These are phyloP conservation scores for Cyclotella sp. DNA, from an alignment of 108 stramenopile species.

Conservation along the genomic window DNA sequence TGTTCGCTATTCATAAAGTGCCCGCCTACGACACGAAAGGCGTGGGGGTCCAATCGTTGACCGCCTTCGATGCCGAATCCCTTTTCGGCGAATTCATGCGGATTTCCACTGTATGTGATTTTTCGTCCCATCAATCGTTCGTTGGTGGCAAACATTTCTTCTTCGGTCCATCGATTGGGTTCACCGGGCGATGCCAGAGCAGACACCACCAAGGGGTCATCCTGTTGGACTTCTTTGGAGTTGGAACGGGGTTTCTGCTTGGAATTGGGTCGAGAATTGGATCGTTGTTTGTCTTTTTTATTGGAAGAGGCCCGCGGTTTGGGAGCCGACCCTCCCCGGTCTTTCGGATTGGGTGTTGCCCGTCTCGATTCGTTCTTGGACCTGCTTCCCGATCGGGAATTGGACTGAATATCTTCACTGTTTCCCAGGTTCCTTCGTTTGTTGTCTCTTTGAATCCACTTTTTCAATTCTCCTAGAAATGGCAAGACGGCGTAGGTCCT, in stretches of 20 bases:
- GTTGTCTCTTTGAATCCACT: constrained; percentile 68
- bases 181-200: constrained; percentile 69
- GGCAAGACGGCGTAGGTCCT: constrained; percentile 79
- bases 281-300: constrained; percentile 22
- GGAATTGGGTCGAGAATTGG: constrained; percentile 30
- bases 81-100: constrained; percentile 83
- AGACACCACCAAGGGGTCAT: constrained; percentile 59
- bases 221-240: constrained; percentile 48
- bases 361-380: neutral
- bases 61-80: constrained; percentile 55
- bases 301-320: constrained; percentile 3
- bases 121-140: constrained; percentile 70
- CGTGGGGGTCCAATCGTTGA: constrained; percentile 78
- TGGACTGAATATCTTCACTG: constrained; percentile 1
- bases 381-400: constrained; percentile 17
- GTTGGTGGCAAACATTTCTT: constrained; percentile 88
- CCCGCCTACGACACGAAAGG: constrained; percentile 88
- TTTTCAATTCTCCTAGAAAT: constrained; percentile 60
- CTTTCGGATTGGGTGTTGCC: constrained; percentile 20
- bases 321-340: constrained; percentile 18
- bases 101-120: constrained; percentile 87
- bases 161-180: constrained; percentile 77
- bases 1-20: constrained; percentile 68
- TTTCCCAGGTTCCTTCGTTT: constrained; percentile 13
- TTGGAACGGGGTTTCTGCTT: constrained; percentile 31